phyloP scores from a whole-genome alignment of 1,139 yeast genomes.

The Suhomyces ambrosiae region DNA sequence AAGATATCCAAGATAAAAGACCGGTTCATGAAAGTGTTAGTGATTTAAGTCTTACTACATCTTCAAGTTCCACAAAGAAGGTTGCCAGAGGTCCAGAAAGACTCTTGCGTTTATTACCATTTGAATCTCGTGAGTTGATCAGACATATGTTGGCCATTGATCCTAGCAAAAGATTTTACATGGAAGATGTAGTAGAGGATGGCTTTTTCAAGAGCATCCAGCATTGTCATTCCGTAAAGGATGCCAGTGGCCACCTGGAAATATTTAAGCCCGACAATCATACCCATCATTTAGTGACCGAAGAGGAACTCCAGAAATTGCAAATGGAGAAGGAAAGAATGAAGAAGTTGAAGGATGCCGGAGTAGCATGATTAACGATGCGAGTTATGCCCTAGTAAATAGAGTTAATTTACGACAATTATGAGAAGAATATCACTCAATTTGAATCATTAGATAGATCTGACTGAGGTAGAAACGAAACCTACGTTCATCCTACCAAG shows the following conservation, averaged over 20 bases:
- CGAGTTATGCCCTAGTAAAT: neutral
- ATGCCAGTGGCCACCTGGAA: slow-evolving; percentile 5
- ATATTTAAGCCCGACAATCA: slow-evolving; percentile 36
- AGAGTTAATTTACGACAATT: slow-evolving; percentile 1
- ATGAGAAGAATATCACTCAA: too few species aligned
- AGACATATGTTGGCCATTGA: slow-evolving; percentile 38
- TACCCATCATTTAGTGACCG: slow-evolving; percentile 58
- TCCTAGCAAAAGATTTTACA: slow-evolving; percentile 30
- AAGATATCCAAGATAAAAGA: slow-evolving; percentile 10
- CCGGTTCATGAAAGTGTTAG: slow-evolving; percentile 8
- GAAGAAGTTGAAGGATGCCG: slow-evolving; percentile 24
- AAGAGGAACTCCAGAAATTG: slow-evolving; percentile 51
- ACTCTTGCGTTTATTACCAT: slow-evolving; percentile 41
- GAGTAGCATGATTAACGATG: slow-evolving; percentile 2
- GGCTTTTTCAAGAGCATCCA: slow-evolving; percentile 33
- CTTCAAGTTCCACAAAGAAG: slow-evolving; percentile 2
- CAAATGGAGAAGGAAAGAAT: slow-evolving; percentile 37
- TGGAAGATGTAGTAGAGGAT: slow-evolving; percentile 35
- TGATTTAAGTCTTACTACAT: slow-evolving; percentile 3
- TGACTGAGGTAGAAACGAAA: too few species aligned
- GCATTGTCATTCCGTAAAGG: slow-evolving; percentile 26
- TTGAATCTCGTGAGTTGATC: slow-evolving; percentile 34
- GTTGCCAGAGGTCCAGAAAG: slow-evolving; percentile 33
- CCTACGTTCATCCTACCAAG: too few species aligned
- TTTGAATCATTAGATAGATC: too few species aligned